These are phyloP conservation scores for Orbilia javanica DNA, from an alignment of 2,329 filamentous ascomycete species.

Conservation along the genomic window DNA sequence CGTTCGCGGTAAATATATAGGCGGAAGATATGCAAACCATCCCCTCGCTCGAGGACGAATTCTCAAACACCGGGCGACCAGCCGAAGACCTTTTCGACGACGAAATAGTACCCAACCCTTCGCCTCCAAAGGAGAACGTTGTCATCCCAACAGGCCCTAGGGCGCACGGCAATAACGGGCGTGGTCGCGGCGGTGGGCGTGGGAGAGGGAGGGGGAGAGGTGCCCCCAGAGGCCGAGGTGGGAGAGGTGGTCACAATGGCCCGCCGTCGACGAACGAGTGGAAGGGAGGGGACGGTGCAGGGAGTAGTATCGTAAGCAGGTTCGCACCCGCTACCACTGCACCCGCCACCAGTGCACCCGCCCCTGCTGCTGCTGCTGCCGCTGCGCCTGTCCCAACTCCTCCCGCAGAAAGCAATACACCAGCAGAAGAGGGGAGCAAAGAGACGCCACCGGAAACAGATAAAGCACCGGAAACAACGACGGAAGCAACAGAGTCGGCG, in stretches of 20 bases:
- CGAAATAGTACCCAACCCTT: conserved; percentile 59
- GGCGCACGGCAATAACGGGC: conserved; percentile 54
- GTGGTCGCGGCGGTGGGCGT: conserved; percentile 37
- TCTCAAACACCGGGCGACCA: conserved; percentile 61
- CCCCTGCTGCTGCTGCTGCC: conserved; percentile 33
- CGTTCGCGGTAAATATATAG: conserved; percentile 11
- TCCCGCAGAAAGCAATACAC: conserved; percentile 33
- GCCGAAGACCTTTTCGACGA: conserved; percentile 61
- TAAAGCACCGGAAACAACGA: conserved; percentile 18
- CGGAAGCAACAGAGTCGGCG: conserved; percentile 5
- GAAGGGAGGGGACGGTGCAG: conserved; percentile 36
- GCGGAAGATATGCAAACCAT: conserved; percentile 47
- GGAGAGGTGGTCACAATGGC: conserved; percentile 30
- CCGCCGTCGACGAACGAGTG: conserved; percentile 22
- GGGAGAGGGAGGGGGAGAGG: conserved; percentile 41
- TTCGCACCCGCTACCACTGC: conserved; percentile 37
- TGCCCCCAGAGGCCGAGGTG: conserved; percentile 14
- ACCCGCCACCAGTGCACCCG: conserved; percentile 15
- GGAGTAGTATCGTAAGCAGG: conserved; percentile 31
- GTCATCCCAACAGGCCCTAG: conserved; percentile 54
- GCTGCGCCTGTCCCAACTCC: conserved; percentile 6
- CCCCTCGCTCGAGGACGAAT: conserved; percentile 60
- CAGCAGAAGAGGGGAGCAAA: conserved; percentile 15
- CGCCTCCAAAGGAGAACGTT: conserved; percentile 56
- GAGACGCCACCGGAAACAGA: conserved; percentile 9